Conservation (phyloP, 352 stramenopile genomes). For the Globisporangium emineosum region DNA sequence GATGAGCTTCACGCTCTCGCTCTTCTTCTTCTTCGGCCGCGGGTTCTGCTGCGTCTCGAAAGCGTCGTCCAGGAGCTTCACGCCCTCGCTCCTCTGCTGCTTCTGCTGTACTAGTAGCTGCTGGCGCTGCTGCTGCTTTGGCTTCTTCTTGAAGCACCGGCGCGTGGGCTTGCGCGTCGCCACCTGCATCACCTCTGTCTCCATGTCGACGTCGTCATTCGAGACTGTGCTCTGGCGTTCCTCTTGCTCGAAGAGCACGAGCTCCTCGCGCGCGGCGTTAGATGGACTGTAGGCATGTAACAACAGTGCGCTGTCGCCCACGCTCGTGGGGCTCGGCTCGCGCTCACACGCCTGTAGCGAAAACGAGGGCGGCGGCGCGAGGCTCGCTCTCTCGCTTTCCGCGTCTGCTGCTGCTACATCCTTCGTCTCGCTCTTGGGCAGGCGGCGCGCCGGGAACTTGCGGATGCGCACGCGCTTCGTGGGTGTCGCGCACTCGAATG, state of each 20-base stretch:
- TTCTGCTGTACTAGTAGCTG: neutral
- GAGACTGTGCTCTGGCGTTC: neutral
- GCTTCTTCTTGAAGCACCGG: conserved; percentile 1
- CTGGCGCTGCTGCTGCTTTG: neutral
- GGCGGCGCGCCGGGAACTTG: conserved; percentile 12
- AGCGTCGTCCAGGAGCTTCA: conserved; percentile 12
- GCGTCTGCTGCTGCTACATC: neutral
- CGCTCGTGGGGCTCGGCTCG: conserved; percentile 1
- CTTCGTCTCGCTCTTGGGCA: neutral
- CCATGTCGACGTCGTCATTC: neutral
- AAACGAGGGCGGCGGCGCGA: neutral
- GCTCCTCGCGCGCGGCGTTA: neutral
- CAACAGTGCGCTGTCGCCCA: neutral
- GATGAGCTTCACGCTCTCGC: conserved; percentile 10
- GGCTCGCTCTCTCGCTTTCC: neutral
- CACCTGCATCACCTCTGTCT: neutral
- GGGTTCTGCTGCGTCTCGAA: neutral
- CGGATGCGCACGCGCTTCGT: conserved; percentile 13
- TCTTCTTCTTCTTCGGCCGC: neutral
- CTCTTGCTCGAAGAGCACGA: neutral
- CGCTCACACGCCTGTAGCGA: neutral
- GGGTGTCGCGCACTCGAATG: neutral
- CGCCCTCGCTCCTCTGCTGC: neutral
- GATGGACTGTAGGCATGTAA: neutral
- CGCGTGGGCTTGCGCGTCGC: conserved; percentile 1